Percentiles rank a stretch among this genome's conserved stretches.
phyloP scores from a whole-genome alignment of 805 yeast species.

The Nakazawaea ishiwadae region DNA sequence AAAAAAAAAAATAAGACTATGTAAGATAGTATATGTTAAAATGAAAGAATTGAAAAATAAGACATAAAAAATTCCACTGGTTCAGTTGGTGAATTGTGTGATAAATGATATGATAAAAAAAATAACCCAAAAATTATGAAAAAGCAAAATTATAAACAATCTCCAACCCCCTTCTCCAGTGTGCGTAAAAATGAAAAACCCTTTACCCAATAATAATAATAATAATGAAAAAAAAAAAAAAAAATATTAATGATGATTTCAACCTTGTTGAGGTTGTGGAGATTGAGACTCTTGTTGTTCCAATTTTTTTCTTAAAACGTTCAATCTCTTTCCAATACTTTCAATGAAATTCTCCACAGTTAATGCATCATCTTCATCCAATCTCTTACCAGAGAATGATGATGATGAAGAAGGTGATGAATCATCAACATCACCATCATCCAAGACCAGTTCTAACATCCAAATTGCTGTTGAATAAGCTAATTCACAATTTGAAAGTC shows the following conservation, averaged over 20 bases:
- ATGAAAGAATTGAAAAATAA: too few species aligned
- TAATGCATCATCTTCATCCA: constrained; percentile 69
- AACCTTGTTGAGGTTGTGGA: background rate
- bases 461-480: constrained; percentile 90
- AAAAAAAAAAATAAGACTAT: background rate
- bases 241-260: background rate
- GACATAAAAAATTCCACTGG: too few species aligned
- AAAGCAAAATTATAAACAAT: too few species aligned
- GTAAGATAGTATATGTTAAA: background rate
- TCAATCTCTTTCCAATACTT: constrained; percentile 76
- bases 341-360: constrained; percentile 78
- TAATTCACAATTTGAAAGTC: constrained; percentile 72
- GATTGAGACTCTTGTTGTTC: constrained; percentile 16
- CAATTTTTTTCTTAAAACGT: constrained; percentile 63
- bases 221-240: too few species aligned
- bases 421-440: constrained; percentile 33
- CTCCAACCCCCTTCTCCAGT: too few species aligned
- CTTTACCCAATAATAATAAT: background rate
- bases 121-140: too few species aligned
- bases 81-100: too few species aligned
- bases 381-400: constrained; percentile 23
- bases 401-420: constrained; percentile 19
- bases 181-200: too few species aligned
- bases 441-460: constrained; percentile 89
- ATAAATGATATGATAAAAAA: too few species aligned